Percentiles rank a stretch among this genome's conserved stretches.
phyloP scores from a whole-genome alignment of 805 yeast genomes.

The Wickerhamomyces xylosicus region DNA sequence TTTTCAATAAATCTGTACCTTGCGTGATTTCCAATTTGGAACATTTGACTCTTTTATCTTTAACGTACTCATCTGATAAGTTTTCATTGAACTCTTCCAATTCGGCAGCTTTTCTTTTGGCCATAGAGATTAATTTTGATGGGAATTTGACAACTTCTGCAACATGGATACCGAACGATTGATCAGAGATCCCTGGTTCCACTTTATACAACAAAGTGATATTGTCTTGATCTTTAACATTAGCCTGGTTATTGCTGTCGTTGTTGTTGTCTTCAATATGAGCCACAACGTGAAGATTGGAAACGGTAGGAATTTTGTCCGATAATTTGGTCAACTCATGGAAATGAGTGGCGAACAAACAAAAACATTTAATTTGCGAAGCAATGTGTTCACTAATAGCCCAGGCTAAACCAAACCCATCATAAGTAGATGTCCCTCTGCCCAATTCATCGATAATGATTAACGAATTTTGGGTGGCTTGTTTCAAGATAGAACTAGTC shows the following conservation, averaged over 20 bases:
- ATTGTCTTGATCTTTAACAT: conserved; percentile 33
- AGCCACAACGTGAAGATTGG: conserved; percentile 88
- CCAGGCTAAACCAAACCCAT: conserved; percentile 98
- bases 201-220: conserved; percentile 87
- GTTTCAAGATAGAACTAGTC: conserved; percentile 75
- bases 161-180: conserved; percentile 95
- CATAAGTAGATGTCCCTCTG: conserved; percentile 71
- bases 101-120: conserved; percentile 87
- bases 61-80: conserved; percentile 33
- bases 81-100: conserved; percentile 50
- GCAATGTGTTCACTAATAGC: conserved; percentile 85
- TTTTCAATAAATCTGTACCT: conserved; percentile 42
- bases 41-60: conserved; percentile 37
- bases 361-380: conserved; percentile 58
- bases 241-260: conserved; percentile 18
- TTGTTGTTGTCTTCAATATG: conserved; percentile 51
- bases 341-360: conserved; percentile 94
- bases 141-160: conserved; percentile 96
- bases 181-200: conserved; percentile 93
- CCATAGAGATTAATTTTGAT: conserved; percentile 82
- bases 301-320: conserved; percentile 50
- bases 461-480: conserved; percentile 70
- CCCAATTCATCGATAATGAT: conserved; percentile 93
- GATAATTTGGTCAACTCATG: conserved; percentile 86
- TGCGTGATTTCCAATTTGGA: conserved; percentile 36